Conservation (phyloP, 208 protist genomes). For the Balamuthia mandrillaris region DNA sequence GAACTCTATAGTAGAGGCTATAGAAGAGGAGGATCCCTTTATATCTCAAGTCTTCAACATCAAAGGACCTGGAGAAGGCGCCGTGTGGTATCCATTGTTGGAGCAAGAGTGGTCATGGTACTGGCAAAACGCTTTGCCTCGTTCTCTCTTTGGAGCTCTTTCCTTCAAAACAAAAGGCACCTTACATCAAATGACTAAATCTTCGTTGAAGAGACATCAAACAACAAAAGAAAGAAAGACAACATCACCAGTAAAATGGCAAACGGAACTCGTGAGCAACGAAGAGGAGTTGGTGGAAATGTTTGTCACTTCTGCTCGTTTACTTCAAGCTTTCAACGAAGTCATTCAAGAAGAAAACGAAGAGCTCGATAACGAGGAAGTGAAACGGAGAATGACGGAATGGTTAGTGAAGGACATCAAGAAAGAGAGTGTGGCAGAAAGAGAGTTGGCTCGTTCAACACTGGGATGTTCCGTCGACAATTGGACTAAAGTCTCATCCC, state of each 20-base stretch:
- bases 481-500: too few species aligned
- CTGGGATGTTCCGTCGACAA: too few species aligned
- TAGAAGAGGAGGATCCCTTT: background rate
- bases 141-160: background rate
- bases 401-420: conserved; percentile 13
- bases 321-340: background rate
- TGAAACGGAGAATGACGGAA: too few species aligned
- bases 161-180: conserved; percentile 25
- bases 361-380: too few species aligned
- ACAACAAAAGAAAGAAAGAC: too few species aligned
- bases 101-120: background rate
- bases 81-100: too few species aligned
- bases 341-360: too few species aligned
- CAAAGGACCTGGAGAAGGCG: background rate
- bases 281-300: conserved; percentile 5
- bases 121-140: background rate
- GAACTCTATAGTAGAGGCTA: background rate
- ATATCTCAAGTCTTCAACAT: conserved; percentile 1
- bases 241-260: too few species aligned
- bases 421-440: background rate
- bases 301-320: background rate
- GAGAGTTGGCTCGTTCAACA: too few species aligned
- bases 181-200: background rate
- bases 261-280: background rate
- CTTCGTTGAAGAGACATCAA: too few species aligned